phyloP scores from a whole-genome alignment of 495 filamentous ascomycete genomes.

The Lepraria neglecta region DNA sequence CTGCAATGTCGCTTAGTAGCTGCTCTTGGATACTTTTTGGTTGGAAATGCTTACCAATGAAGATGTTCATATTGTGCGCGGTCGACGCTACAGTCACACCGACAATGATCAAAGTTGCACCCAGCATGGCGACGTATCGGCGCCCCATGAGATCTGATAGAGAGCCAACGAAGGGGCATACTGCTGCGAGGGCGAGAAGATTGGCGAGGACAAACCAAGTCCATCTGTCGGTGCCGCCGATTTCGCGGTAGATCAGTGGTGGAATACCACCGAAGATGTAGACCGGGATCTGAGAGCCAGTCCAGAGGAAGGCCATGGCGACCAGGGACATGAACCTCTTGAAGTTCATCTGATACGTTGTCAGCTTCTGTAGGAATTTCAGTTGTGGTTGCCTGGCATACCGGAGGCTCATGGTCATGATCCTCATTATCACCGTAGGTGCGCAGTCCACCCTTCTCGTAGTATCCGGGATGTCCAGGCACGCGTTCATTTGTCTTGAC shows the following conservation, averaged over 20 bases:
- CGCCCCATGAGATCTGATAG: conserved; percentile 65
- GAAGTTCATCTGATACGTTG: conserved; percentile 45
- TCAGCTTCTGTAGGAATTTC: neutral
- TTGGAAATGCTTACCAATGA: conserved; percentile 50
- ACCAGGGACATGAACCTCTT: conserved; percentile 53
- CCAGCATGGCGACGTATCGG: conserved; percentile 59
- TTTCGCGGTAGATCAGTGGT: conserved; percentile 57
- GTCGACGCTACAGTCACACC: conserved; percentile 63
- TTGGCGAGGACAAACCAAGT: conserved; percentile 70
- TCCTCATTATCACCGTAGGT: conserved; percentile 46
- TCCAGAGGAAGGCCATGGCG: conserved; percentile 62
- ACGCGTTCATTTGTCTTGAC: conserved; percentile 23
- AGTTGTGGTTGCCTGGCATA: conserved; percentile 15
- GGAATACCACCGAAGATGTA: conserved; percentile 58
- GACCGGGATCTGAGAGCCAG: conserved; percentile 57
- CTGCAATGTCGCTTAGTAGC: conserved; percentile 37
- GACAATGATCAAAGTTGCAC: conserved; percentile 51
- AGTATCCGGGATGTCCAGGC: conserved; percentile 40
- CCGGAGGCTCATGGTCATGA: conserved; percentile 45
- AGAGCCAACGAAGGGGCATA: conserved; percentile 67
- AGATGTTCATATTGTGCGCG: conserved; percentile 59
- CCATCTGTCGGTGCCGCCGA: conserved; percentile 62
- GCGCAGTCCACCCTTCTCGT: conserved; percentile 45
- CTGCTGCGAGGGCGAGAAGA: conserved; percentile 57
- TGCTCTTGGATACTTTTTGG: conserved; percentile 22